Base-by-base conservation (phyloP, 2,329 filamentous ascomycete genomes). In the Sporothrix pallida region DNA sequence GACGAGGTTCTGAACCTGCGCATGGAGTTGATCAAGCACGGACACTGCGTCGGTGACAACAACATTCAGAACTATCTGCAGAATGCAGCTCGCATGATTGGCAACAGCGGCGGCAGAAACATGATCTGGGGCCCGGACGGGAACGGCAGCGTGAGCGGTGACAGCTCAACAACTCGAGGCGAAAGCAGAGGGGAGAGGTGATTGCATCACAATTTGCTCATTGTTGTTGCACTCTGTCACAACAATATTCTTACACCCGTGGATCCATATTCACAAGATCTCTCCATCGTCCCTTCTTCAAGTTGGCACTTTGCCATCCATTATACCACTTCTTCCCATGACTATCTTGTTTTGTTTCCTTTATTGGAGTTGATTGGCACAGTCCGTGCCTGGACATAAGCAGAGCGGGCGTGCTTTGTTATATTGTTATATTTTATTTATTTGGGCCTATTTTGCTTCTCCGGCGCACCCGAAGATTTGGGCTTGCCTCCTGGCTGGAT, bases 1-100 rank as follows among this genome's bases (percentile, higher is more conserved):
- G 77, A 79, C 31, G 80, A 82, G 74, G 76, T 81, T 12, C 76
- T 80, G n/a, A 44, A 23, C n/a, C 77, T 81, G 70, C 81, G 80
- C 68, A 75, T 77, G 52, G 77, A 80, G 74, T 71, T 82, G 2
- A 74, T 82, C 17, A 31, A 72, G 13, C 80, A 81, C 65, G 77
- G 75, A 42, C 70, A 73, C 42, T 82, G 80, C 70, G 74, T 75
- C 7, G 17, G 9, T 2, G 79, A 78, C 73, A 72, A 67, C 2
- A 73, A 78, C 12, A 81, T 81, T 48, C 74, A 76, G 42, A 76
- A 78, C n/a, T 81, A 81, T 60, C 65, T 81, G 1, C 42, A 63
- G 10, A 76, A 76, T 5, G 78, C 77, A 9, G 79, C 79, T 7
- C 54, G 46, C 20, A 70, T 65, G 63, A 75, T 76, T 20, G 74